Base-by-base conservation (phyloP, 345 rosid species). In the Citrus inodora region DNA sequence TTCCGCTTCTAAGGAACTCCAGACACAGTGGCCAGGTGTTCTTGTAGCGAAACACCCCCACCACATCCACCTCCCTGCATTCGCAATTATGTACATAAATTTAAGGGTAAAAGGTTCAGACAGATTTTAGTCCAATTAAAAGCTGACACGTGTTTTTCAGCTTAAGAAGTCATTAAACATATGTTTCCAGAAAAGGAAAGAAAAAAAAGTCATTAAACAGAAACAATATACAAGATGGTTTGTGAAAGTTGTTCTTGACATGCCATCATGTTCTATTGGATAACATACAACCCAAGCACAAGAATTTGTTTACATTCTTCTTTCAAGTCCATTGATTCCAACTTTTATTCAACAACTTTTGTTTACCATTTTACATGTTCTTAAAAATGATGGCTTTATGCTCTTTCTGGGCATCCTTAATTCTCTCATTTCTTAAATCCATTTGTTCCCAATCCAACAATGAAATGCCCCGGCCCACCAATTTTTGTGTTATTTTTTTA, bases 21-120 rank as follows among this genome's bases (percentile, higher is more conserved):
- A 94, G 80, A 89, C 99, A 94, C 42, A 92, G 78, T 1, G 98
- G 97, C 93, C 95, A 92, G 19, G 99, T 91, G 87, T 92, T 92
- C 85, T 86, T 89, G 78, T 94, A 94, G 68, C 93, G 84, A 83
- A 91, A 90, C 22, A 90, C 86, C 59, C 98, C 98, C 2, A 94
- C 80, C 76, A 96, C 88, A 82, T 96, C 98, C 55, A 90, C 91
- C 87, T 96, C 98, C 92, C 98, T 94, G 88, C 48, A 24, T 30
- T 75, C 30, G 8, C 16, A 62, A 17, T 53, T 11, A 46, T 11
- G 48, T 0, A 0, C 42, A 8, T 8, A 38, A 38, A 38, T 38
- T 38, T 38, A 7, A 38, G 9, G 42, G 0, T 8, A 38, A 38
- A 38, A 38, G 10, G 42, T 38, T 38, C 42, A 38, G 9, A 38